Evolutionary conservation across 2,329 filamentous ascomycete species (phyloP).

Genomic region (Fusarium subglutinans): DNA sequence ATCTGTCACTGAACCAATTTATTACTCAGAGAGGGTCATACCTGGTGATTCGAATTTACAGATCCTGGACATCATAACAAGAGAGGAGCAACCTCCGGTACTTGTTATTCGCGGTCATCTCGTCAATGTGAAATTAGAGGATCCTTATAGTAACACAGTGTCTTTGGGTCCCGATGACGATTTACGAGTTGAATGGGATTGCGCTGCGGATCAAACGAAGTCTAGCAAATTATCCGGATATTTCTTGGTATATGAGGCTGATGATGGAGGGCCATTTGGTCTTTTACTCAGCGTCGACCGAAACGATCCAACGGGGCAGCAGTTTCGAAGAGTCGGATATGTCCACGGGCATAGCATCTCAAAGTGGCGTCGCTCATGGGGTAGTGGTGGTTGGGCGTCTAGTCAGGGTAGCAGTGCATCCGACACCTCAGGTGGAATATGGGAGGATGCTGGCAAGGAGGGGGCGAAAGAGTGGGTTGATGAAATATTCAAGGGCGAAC

Average conservation of each 20-base stretch:
- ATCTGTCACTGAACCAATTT: neutral
- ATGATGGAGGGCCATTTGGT: neutral
- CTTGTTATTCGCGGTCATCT: neutral
- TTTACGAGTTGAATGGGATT: neutral
- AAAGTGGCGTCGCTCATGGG: neutral
- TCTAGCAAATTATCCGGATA: neutral
- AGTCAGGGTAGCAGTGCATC: neutral
- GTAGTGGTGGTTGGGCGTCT: neutral
- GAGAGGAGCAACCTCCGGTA: neutral
- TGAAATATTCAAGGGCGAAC: neutral
- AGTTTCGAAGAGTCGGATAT: neutral
- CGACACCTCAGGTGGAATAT: neutral
- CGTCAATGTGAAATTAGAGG: neutral
- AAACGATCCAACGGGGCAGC: neutral
- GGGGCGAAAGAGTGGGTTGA: neutral
- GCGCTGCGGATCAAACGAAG: rapidly evolving
- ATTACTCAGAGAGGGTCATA: neutral
- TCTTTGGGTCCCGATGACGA: neutral
- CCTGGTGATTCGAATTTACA: neutral
- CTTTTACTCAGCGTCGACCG: neutral
- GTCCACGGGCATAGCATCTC: neutral
- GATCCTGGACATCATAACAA: neutral
- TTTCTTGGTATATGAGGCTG: neutral
- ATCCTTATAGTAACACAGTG: neutral
- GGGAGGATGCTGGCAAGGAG: neutral